Conservation (phyloP, 1,284 basidiomycete genomes). For the Sanghuangporus weigelae region DNA sequence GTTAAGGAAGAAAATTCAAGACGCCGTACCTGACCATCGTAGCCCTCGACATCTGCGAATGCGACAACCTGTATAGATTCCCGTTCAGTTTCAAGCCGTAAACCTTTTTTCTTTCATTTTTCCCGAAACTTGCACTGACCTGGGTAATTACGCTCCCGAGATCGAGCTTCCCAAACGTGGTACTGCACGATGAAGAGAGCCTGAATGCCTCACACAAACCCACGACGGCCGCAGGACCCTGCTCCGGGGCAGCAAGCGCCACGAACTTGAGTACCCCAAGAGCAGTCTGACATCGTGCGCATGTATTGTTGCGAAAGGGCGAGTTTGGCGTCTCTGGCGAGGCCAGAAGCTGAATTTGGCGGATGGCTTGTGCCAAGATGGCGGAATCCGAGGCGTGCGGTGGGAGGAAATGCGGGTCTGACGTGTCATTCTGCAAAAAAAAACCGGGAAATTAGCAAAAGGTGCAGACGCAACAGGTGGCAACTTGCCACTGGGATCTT, state of each 20-base stretch:
- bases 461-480: not conserved
- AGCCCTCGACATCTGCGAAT: slow-evolving; percentile 59
- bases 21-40: slow-evolving; percentile 59
- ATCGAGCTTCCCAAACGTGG: slow-evolving; percentile 41
- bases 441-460: not conserved
- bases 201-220: slow-evolving; percentile 57
- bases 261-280: slow-evolving; percentile 67
- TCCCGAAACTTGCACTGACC: slow-evolving; percentile 29
- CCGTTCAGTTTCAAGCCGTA: not conserved
- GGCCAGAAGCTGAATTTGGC: slow-evolving; percentile 50
- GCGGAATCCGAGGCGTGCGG: slow-evolving; percentile 38
- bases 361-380: slow-evolving; percentile 45
- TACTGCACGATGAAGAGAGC: slow-evolving; percentile 47
- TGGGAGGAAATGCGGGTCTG: slow-evolving; percentile 63
- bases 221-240: slow-evolving; percentile 54
- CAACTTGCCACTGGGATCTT: slow-evolving; percentile 9
- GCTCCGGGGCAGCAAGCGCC: slow-evolving; percentile 53
- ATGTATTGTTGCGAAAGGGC: slow-evolving; percentile 44
- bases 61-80: slow-evolving; percentile 51
- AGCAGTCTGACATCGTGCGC: slow-evolving; percentile 56
- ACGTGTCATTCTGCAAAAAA: slow-evolving; percentile 38
- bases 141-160: slow-evolving; percentile 61
- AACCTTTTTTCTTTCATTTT: not conserved
- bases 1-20: slow-evolving; percentile 23
- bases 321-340: slow-evolving; percentile 32